Evolutionary conservation across 140 eudicot genomes (phyloP).

Genomic region (Ambrosia hybrid): DNA sequence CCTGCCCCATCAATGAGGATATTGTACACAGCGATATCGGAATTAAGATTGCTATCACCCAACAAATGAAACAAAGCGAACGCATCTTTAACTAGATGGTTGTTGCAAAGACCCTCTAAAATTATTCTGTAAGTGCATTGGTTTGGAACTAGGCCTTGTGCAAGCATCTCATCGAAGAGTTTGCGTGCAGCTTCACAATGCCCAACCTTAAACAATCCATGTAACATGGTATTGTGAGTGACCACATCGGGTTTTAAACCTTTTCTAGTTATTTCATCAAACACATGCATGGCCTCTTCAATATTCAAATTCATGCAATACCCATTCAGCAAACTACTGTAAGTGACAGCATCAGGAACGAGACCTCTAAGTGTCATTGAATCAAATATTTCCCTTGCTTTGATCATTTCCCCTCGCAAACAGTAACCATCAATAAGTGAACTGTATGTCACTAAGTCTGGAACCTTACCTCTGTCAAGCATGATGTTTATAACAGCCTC

Average conservation of each 20-base stretch:
- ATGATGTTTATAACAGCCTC: conserved; percentile 12
- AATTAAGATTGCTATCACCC: conserved; percentile 10
- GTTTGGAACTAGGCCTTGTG: not conserved
- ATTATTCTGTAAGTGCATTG: conserved; percentile 10
- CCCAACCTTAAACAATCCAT: conserved; percentile 16
- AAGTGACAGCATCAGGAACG: conserved; percentile 1
- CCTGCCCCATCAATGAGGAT: conserved; percentile 17
- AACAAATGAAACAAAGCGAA: conserved; percentile 13
- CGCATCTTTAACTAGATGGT: conserved; percentile 13
- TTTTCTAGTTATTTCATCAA: not conserved
- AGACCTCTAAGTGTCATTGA: conserved; percentile 9
- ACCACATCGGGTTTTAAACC: conserved; percentile 1
- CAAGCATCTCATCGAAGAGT: conserved; percentile 18
- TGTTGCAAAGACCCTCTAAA: conserved; percentile 22
- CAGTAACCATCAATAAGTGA: conserved; percentile 19
- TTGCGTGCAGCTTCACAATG: conserved; percentile 18
- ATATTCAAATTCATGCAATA: not conserved
- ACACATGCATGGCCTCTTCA: conserved; percentile 16
- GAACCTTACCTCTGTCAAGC: conserved; percentile 3
- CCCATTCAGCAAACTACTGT: conserved; percentile 4
- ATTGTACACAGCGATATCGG: not conserved
- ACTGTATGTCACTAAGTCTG: conserved; percentile 7
- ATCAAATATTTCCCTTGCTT: conserved; percentile 15
- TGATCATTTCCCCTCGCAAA: conserved; percentile 3
- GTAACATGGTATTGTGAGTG: conserved; percentile 13